phyloP scores from a whole-genome alignment of 441 rosid genomes.

The Codiaeum variegatum region DNA sequence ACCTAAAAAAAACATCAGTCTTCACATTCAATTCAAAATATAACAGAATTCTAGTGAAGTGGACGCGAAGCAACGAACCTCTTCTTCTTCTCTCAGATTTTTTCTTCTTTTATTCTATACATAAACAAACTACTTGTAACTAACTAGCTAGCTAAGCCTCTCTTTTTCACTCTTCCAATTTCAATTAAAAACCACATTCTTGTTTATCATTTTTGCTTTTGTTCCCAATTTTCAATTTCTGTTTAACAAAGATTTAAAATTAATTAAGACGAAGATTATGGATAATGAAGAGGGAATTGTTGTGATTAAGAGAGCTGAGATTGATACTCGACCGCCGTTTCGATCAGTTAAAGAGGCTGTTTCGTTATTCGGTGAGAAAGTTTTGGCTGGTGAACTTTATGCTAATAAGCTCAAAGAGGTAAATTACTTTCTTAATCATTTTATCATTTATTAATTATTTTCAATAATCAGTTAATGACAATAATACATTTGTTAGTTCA shows the following conservation, averaged over 20 bases:
- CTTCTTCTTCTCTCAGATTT: neutral
- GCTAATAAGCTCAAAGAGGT: constrained; percentile 56
- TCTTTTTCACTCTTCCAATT: neutral
- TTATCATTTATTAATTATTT: no score
- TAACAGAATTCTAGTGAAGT: constrained; percentile 69
- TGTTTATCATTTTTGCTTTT: neutral
- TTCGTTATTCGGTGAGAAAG: constrained; percentile 73
- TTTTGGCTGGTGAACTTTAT: constrained; percentile 61
- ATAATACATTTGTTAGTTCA: no score
- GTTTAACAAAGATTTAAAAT: neutral
- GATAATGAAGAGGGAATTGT: constrained; percentile 31
- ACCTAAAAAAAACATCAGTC: neutral
- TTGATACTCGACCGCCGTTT: constrained; percentile 77
- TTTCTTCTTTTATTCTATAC: constrained; percentile 17
- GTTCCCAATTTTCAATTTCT: neutral
- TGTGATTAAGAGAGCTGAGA: constrained; percentile 55
- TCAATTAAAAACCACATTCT: constrained; percentile 15
- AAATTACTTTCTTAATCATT: neutral
- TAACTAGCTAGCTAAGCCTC: constrained; percentile 23
- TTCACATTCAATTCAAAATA: constrained; percentile 5
- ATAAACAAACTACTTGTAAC: constrained; percentile 17
- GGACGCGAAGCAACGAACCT: constrained; percentile 87
- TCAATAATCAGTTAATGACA: no score
- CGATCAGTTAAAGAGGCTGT: constrained; percentile 80
- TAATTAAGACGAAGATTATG: constrained; percentile 16